Percentiles rank a stretch among this genome's conserved stretches.
phyloP scores from a whole-genome alignment of 495 filamentous ascomycete genomes.

The Lichina pygmaea region DNA sequence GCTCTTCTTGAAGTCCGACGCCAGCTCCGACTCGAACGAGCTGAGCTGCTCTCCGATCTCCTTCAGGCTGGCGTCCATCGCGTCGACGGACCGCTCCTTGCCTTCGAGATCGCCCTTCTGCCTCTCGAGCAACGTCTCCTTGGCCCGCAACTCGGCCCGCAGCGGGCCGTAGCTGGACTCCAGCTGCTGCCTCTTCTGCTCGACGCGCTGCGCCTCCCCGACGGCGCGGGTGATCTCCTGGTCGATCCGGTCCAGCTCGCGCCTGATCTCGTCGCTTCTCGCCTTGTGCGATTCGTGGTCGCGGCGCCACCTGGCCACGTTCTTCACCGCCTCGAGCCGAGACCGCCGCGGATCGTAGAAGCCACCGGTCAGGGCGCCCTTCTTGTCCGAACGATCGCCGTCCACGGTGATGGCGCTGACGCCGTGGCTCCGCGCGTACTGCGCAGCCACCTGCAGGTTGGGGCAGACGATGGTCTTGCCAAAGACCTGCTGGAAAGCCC shows the following conservation, averaged over 20 bases:
- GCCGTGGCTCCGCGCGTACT: constrained; percentile 73
- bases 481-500: constrained; percentile 79
- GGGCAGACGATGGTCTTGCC: constrained; percentile 89
- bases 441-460: constrained; percentile 54
- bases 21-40: constrained; percentile 51
- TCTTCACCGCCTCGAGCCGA: constrained; percentile 55
- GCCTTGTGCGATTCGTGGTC: constrained; percentile 38
- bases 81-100: constrained; percentile 39
- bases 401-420: constrained; percentile 84
- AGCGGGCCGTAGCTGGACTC: constrained; percentile 66
- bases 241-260: constrained; percentile 45
- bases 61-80: constrained; percentile 48
- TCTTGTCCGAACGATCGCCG: constrained; percentile 78
- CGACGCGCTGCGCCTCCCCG: constrained; percentile 55
- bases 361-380: constrained; percentile 82
- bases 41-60: constrained; percentile 44
- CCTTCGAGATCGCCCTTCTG: constrained; percentile 48
- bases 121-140: constrained; percentile 41
- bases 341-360: constrained; percentile 67
- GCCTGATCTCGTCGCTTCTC: constrained; percentile 28
- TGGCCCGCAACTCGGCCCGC: constrained; percentile 40
- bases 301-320: constrained; percentile 45
- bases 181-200: constrained; percentile 49
- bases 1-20: constrained; percentile 75
- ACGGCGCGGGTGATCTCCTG: constrained; percentile 67